phyloP scores from a whole-genome alignment of 257 asterid genomes.

The Plantago elongata region DNA sequence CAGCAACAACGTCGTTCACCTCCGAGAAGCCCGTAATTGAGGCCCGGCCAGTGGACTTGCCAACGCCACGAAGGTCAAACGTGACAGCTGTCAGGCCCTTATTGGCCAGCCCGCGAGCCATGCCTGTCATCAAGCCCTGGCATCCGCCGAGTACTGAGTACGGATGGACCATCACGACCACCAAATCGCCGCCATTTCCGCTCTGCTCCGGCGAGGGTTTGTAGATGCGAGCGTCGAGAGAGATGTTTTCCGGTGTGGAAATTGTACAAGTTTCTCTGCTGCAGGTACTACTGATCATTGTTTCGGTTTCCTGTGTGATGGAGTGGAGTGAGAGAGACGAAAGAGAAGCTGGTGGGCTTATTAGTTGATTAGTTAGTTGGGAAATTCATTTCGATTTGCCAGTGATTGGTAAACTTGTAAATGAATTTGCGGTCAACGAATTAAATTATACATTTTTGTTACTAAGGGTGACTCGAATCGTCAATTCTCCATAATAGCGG shows the following conservation, averaged over 20 bases:
- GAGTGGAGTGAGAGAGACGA: too few relatives aligned
- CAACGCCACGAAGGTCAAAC: constrained; percentile 75
- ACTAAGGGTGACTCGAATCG: too few relatives aligned
- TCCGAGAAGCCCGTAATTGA: constrained; percentile 73
- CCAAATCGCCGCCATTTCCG: constrained; percentile 23
- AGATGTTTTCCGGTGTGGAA: constrained; percentile 39
- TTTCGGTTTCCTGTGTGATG: neutral
- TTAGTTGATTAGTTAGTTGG: too few relatives aligned
- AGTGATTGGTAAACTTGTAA: too few relatives aligned
- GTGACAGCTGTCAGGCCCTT: constrained; percentile 60
- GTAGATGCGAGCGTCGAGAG: constrained; percentile 59
- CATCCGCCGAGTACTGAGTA: constrained; percentile 74
- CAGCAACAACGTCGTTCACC: constrained; percentile 66
- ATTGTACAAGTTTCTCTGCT: constrained; percentile 43
- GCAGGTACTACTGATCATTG: constrained; percentile 21
- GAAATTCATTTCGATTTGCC: too few relatives aligned
- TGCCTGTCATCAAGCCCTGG: constrained; percentile 76
- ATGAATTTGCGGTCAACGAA: too few relatives aligned
- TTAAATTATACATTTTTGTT: too few relatives aligned
- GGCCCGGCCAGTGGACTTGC: constrained; percentile 79
- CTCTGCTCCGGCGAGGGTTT: constrained; percentile 25
- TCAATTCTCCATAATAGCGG: too few relatives aligned
- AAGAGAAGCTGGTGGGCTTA: too few relatives aligned
- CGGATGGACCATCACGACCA: constrained; percentile 63
- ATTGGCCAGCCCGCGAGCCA: constrained; percentile 57